Evolutionary conservation across 2,329 filamentous ascomycete species (phyloP).

Genomic region (Massarina eburnea): DNA sequence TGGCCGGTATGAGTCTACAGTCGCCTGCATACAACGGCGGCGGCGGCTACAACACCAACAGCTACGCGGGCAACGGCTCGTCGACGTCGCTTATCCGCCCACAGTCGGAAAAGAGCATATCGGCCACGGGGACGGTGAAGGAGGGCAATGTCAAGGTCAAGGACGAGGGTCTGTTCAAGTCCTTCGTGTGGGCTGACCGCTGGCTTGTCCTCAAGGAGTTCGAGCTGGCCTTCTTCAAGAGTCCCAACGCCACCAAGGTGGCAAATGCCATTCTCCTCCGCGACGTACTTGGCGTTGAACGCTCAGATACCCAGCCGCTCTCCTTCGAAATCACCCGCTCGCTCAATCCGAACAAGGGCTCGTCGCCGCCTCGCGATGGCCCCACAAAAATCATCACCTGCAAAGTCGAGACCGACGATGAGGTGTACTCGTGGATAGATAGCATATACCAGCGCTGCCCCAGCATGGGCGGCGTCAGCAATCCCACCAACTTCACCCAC

Average conservation of each 20-base stretch:
- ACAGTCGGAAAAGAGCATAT: conserved; percentile 44
- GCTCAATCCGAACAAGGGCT: conserved; percentile 57
- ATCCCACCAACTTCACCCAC: conserved; percentile 97
- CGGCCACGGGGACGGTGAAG: conserved; percentile 45
- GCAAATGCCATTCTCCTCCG: conserved; percentile 82
- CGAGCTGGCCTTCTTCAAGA: conserved; percentile 92
- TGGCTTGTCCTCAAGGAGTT: conserved; percentile 91
- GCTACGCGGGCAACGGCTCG: conserved; percentile 34
- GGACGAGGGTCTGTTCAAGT: conserved; percentile 82
- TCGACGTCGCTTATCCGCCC: conserved; percentile 44
- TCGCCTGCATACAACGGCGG: conserved; percentile 53
- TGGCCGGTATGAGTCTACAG: conserved; percentile 73
- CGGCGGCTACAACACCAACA: conserved; percentile 16
- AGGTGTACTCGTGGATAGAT: conserved; percentile 98
- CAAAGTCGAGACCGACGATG: conserved; percentile 91
- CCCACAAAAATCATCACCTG: conserved; percentile 83
- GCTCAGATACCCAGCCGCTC: conserved; percentile 87
- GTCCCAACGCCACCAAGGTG: conserved; percentile 76
- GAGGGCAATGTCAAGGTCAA: conserved; percentile 83
- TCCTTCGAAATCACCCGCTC: conserved; percentile 90
- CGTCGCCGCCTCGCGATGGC: conserved; percentile 77
- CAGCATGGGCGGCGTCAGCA: conserved; percentile 96
- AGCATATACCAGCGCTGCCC: conserved; percentile 96
- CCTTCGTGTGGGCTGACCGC: conserved; percentile 85
- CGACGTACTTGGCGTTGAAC: conserved; percentile 85